phyloP scores from a whole-genome alignment of 164 flowering plant species.

The Chimonanthus praecox region DNA sequence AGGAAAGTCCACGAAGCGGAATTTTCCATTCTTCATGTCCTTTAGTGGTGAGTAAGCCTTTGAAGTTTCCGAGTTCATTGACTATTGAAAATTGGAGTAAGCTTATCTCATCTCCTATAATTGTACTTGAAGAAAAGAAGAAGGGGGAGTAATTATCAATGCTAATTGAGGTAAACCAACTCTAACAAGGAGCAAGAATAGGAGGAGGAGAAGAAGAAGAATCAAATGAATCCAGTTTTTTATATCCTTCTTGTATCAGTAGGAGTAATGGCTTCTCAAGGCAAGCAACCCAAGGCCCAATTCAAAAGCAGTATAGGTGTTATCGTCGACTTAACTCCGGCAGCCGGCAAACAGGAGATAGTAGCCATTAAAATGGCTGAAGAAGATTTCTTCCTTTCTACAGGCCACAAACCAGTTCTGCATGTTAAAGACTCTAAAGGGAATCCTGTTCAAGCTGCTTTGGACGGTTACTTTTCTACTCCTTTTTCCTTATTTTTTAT shows the following conservation, averaged over 20 bases:
- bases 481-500: no score
- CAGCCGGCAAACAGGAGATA: constrained; percentile 32
- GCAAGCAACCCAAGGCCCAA: background rate
- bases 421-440: constrained; percentile 18
- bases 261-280: background rate
- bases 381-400: constrained; percentile 13
- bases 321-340: constrained; percentile 22
- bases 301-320: constrained; percentile 22
- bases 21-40: no score
- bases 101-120: no score
- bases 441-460: constrained; percentile 25
- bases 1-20: no score
- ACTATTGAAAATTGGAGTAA: no score
- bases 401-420: constrained; percentile 12
- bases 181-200: no score
- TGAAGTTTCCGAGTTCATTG: no score
- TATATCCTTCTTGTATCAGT: background rate
- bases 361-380: constrained; percentile 35
- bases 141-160: no score
- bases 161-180: no score
- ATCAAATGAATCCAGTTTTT: background rate
- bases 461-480: constrained; percentile 14
- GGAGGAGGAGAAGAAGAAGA: background rate
- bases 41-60: no score
- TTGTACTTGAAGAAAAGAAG: no score